phyloP scores from a whole-genome alignment of 805 yeast genomes.

The Martiniozyma abietophila region DNA sequence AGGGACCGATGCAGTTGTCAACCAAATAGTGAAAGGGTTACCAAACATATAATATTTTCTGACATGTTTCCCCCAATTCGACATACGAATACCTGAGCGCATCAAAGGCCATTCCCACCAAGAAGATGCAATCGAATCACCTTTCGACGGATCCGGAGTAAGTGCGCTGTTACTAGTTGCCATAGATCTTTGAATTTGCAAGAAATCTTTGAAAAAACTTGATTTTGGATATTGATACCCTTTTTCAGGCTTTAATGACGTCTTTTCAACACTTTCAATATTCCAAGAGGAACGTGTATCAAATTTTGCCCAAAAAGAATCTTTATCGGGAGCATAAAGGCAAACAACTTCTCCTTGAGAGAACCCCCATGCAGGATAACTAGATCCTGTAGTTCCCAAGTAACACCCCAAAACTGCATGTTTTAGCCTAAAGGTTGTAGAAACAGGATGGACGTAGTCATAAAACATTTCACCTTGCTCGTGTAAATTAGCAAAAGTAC shows the following conservation, averaged over 20 bases:
- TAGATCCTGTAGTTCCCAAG: slow-evolving; percentile 70
- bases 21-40: slow-evolving; percentile 24
- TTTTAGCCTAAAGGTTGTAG: slow-evolving; percentile 72
- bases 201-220: slow-evolving; percentile 57
- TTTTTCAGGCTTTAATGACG: slow-evolving; percentile 29
- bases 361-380: slow-evolving; percentile 96
- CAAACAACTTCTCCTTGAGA: slow-evolving; percentile 88
- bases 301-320: slow-evolving; percentile 13
- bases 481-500: slow-evolving; percentile 16
- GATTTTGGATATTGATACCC: slow-evolving; percentile 35
- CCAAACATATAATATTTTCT: slow-evolving; percentile 60
- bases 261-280: slow-evolving; percentile 58
- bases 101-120: slow-evolving; percentile 85
- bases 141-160: slow-evolving; percentile 64
- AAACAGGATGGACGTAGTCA: slow-evolving; percentile 59
- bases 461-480: slow-evolving; percentile 36
- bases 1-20: slow-evolving; percentile 4
- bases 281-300: slow-evolving; percentile 78
- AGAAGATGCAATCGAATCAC: slow-evolving; percentile 59
- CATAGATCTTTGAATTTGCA: slow-evolving; percentile 70
- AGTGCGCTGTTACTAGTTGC: slow-evolving; percentile 78
- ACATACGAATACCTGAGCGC: slow-evolving; percentile 63
- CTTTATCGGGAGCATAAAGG: slow-evolving; percentile 37
- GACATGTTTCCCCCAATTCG: slow-evolving; percentile 53
- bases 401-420: slow-evolving; percentile 69